Conservation (phyloP, 441 rosid genomes). For the Melastoma candidum region DNA sequence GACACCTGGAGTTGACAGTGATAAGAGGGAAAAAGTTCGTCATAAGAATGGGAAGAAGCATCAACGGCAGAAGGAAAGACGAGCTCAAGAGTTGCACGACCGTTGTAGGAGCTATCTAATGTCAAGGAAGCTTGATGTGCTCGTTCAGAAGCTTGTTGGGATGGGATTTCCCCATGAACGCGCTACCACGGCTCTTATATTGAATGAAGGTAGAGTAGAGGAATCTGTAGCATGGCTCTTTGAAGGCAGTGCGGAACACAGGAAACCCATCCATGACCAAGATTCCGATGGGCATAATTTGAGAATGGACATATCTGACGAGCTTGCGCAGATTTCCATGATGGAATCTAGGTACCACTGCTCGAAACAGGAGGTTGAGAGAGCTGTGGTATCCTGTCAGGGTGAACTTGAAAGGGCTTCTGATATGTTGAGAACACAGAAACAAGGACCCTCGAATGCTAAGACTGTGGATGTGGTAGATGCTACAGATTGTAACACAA, state of each 20-base stretch:
- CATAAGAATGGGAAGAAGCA: constrained; percentile 84
- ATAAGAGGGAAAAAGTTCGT: constrained; percentile 68
- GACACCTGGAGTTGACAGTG: constrained; percentile 55
- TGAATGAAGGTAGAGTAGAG: constrained; percentile 79
- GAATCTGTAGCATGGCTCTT: constrained; percentile 79
- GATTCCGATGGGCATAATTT: constrained; percentile 23
- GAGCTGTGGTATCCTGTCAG: constrained; percentile 57
- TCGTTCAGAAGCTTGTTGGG: constrained; percentile 62
- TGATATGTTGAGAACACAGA: constrained; percentile 34
- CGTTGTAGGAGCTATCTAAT: constrained; percentile 60
- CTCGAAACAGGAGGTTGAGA: constrained; percentile 77
- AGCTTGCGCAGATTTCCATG: constrained; percentile 42
- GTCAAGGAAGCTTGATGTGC: constrained; percentile 69
- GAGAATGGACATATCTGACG: constrained; percentile 55
- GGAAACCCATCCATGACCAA: constrained; percentile 25
- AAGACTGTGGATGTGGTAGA: constrained; percentile 42
- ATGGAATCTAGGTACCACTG: constrained; percentile 44
- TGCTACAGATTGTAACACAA: constrained; percentile 29
- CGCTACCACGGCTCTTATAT: constrained; percentile 67
- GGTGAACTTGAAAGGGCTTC: constrained; percentile 63
- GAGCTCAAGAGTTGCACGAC: constrained; percentile 76
- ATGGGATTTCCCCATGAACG: constrained; percentile 83
- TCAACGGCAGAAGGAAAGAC: constrained; percentile 80
- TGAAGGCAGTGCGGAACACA: constrained; percentile 47
- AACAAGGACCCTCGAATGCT: constrained; percentile 34